Evolutionary conservation across 352 stramenopile genomes (phyloP).

Genomic region (Phytopythium kandeliae): DNA sequence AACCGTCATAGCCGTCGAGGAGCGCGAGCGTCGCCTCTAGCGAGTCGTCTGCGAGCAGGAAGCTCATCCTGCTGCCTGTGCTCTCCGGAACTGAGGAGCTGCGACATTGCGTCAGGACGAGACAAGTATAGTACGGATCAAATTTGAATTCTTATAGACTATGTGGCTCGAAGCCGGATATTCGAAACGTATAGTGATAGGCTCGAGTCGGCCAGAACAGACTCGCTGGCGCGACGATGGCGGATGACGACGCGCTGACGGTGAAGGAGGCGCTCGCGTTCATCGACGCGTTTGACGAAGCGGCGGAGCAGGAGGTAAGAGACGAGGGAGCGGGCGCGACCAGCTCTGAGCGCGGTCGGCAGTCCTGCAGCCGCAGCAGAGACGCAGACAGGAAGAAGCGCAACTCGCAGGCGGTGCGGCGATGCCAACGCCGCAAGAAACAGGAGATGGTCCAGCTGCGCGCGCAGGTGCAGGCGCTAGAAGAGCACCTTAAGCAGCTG

Average conservation of each 20-base stretch:
- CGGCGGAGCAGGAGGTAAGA: too few relatives aligned
- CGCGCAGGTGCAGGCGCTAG: constrained; percentile 13
- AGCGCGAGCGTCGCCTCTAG: constrained; percentile 27
- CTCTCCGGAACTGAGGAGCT: neutral
- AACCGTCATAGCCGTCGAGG: constrained; percentile 17
- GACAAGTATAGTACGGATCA: neutral
- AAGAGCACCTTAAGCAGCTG: constrained; percentile 12
- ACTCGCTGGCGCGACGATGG: constrained; percentile 12
- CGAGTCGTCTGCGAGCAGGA: constrained; percentile 15
- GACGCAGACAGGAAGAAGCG: constrained; percentile 1
- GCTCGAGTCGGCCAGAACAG: too few relatives aligned
- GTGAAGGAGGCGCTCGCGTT: constrained; percentile 28
- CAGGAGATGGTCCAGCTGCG: constrained; percentile 18
- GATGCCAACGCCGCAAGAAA: constrained; percentile 20
- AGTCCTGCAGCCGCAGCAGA: neutral
- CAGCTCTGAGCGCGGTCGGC: neutral
- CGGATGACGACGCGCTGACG: constrained; percentile 26
- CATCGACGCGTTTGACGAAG: constrained; percentile 25
- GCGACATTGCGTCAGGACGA: neutral
- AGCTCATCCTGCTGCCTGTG: neutral
- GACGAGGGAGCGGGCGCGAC: too few relatives aligned
- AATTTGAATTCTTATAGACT: too few relatives aligned
- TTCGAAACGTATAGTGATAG: too few relatives aligned
- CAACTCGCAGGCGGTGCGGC: constrained; percentile 7
- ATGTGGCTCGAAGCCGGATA: too few relatives aligned